Evolutionary conservation across 306 rosid genomes (phyloP), one percentile per base, ranked within the genome.

Genomic region (Gynostemma pentaphyllum): DNA sequence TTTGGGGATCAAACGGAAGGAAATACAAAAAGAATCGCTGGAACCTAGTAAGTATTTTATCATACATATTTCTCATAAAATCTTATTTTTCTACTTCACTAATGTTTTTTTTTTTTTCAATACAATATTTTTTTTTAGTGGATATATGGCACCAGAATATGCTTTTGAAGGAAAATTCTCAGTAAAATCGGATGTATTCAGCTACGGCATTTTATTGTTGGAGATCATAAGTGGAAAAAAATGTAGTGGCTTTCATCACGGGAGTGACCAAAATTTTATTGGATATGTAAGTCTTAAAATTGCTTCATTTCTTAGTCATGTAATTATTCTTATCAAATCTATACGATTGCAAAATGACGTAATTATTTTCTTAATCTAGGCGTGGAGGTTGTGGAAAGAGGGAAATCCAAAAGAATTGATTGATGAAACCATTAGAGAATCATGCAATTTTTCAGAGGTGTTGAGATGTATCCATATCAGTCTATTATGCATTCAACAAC

Each of bases 211-310:
- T n/a, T n/a, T n/a, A n/a, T n/a, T n/a, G n/a, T n/a, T n/a, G n/a
- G n/a, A 84, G 78, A 73, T 30, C 27, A 10, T 81, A 3, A 64
- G 72, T 29, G 87, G 90, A 41, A 74, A 51, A 24, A 79, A 52
- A 69, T 81, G 42, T 9, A 74, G 59, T 19, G 80, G 75, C 7
- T 79, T 70, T 41, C 68, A 15, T 26, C 49, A 65, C 46, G 64
- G 60, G 30, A 23, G 70, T 64, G 50, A 52, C 42, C 76, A 59
- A 60, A 77, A 70, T 40, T 85, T 85, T 68, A 52, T 79, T 27
- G 81, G 81, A 50, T 48, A 81, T 72, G 90, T 68, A 74, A 72
- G 85, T 67, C 13, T 7, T 32, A 32, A 32, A 32, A 32, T 32
- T 32, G 7, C 3, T 32, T 7, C 37, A 2, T 32, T 2, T 32